Evolutionary conservation across 805 yeast species (phyloP), one percentile per base, ranked within the genome.

Genomic region (Peterozyma xylosa): DNA sequence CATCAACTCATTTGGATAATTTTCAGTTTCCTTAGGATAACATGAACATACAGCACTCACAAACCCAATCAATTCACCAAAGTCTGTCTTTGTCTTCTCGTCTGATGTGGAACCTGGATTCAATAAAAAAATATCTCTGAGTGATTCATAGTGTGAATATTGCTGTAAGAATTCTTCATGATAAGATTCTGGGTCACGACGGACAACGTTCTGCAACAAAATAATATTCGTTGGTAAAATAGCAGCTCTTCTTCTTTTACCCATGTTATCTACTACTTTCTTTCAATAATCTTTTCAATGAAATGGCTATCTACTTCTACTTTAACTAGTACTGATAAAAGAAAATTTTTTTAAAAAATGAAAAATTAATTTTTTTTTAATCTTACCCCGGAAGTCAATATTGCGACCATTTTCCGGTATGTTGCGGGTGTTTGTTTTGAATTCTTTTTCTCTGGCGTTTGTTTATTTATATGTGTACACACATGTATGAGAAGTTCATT

Each of bases 141-240:
- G 67, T 2, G 98, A 86, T 59, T 84, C 89, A 63, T 93, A 93
- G 62, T 93, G 98, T 42, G 93, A 78, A 59, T 83, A 88, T 60
- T 93, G 99, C 55, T 89, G 93, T 35, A 84, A 62, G 62, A 93
- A 93, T 63, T 93, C 99, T 63, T 93, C 99, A 47, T 80, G 79
- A 60, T 93, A 93, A 0, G 98, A 90, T 53, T 77, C 85, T 2
- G 99, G 97, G 61, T 93, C 99, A 55, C 97, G 74, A 53, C 90
- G 83, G 9, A 93, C 95, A 50, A 93, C 72, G 62, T 93, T 93
- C 66, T 93, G 99, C 48, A 93, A 67, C 49, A 91, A 68, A 34
- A 95, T 90, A 58, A 93, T 85, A 64, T 93, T 93, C 15, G 89
- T 86, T 10, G 98, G 98, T 59, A 91, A 70, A 45, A 90, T 74